Evolutionary conservation across 768 basidiomycete species (phyloP).

Genomic region (Cystofilobasidium capitatum): DNA sequence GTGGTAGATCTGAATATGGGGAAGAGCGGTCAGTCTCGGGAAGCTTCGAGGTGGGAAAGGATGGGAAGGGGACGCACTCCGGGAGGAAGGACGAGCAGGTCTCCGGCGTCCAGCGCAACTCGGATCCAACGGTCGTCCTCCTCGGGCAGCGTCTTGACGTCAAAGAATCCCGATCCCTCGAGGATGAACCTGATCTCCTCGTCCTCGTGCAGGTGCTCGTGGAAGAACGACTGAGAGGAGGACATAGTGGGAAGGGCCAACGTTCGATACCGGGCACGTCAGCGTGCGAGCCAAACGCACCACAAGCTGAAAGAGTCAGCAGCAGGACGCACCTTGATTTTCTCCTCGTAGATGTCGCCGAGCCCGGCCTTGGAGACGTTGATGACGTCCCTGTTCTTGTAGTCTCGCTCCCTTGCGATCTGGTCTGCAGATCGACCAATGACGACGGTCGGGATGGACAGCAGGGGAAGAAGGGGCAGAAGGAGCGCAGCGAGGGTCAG

Average conservation of each 20-base stretch:
- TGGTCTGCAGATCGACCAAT: constrained; percentile 43
- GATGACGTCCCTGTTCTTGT: constrained; percentile 76
- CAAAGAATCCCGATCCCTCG: constrained; percentile 82
- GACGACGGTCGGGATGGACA: not conserved
- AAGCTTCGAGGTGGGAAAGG: not conserved
- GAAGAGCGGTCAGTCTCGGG: not conserved
- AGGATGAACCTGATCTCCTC: constrained; percentile 89
- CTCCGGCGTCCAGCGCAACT: constrained; percentile 62
- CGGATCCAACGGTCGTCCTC: constrained; percentile 64
- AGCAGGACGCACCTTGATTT: constrained; percentile 48
- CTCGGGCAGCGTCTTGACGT: constrained; percentile 58
- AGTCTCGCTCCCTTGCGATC: constrained; percentile 58
- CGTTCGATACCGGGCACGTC: not conserved
- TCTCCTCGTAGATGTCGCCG: constrained; percentile 72
- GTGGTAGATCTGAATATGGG: constrained; percentile 18
- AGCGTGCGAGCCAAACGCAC: not conserved
- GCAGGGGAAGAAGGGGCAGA: not conserved
- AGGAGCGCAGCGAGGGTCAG: not conserved
- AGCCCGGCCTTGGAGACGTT: constrained; percentile 67
- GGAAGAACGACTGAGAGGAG: constrained; percentile 20
- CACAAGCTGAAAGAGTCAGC: not conserved
- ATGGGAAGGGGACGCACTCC: constrained; percentile 42
- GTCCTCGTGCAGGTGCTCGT: constrained; percentile 86
- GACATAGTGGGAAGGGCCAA: not conserved
- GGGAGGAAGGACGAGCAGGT: constrained; percentile 75